A percentile compares a stretch with the other conserved stretches of the same genome.
phyloP scores from a whole-genome alignment of 2,329 filamentous ascomycete species.

The Ophiostoma quercus region DNA sequence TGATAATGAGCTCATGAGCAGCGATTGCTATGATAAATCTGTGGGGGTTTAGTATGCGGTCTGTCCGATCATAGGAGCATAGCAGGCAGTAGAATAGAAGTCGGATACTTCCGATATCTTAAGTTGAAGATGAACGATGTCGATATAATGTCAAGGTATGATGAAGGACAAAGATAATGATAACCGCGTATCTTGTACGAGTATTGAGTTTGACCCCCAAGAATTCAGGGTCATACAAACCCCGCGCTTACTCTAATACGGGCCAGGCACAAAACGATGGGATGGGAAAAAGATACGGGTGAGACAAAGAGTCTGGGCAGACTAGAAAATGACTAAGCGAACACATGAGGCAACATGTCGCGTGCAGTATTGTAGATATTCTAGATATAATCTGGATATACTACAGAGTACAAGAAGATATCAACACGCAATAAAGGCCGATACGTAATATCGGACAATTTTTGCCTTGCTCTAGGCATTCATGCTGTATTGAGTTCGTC shows the following conservation, averaged over 20 bases:
- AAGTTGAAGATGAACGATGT: background rate
- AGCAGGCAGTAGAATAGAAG: background rate
- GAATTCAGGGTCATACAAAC: background rate
- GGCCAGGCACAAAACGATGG: background rate
- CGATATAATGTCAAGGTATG: background rate
- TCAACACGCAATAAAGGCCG: background rate
- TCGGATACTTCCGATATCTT: background rate
- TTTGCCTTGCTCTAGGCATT: background rate
- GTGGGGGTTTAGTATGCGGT: background rate
- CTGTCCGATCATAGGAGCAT: background rate
- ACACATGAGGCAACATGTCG: background rate
- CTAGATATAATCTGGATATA: background rate
- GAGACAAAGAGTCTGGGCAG: background rate
- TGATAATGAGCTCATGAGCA: background rate
- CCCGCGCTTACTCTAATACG: background rate
- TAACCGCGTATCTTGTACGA: background rate
- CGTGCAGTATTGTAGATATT: background rate
- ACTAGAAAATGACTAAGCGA: background rate
- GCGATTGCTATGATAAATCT: background rate
- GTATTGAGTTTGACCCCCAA: background rate
- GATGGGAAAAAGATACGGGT: background rate
- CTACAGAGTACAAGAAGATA: no score
- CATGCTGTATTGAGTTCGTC: background rate
- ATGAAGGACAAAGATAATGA: background rate
- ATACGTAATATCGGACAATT: background rate